Conservation (phyloP, 169 alveolate genomes). For the Cryptosporidium baileyi region DNA sequence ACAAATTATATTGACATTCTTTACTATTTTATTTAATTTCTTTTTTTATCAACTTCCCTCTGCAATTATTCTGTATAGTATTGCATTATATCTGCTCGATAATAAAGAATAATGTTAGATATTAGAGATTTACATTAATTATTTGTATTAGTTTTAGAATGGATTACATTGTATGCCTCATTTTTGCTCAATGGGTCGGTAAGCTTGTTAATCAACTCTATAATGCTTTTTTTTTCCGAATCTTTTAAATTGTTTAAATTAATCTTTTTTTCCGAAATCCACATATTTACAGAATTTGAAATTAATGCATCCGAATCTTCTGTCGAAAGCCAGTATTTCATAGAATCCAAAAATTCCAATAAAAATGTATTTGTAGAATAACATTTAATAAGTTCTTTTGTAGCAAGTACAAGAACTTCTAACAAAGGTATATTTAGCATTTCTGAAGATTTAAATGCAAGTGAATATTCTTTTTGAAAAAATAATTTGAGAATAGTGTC, state of each 20-base stretch:
- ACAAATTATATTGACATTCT: background rate
- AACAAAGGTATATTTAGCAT: constrained; percentile 27
- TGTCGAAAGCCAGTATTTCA: constrained; percentile 51
- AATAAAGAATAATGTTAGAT: background rate
- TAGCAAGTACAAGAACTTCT: constrained; percentile 15
- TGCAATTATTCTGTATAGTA: constrained; percentile 35
- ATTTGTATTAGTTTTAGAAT: background rate
- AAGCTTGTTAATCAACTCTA: background rate
- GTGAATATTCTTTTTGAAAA: constrained; percentile 2
- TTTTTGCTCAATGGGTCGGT: constrained; percentile 32
- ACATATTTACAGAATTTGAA: constrained; percentile 27
- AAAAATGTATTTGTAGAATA: background rate
- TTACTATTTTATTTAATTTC: background rate
- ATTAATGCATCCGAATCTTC: constrained; percentile 44
- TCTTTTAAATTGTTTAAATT: background rate
- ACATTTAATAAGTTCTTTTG: background rate
- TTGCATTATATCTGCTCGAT: constrained; percentile 1
- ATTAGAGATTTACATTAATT: background rate
- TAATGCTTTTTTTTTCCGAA: background rate
- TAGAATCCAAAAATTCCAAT: constrained; percentile 16
- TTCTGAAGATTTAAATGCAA: constrained; percentile 5
- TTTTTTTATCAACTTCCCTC: constrained; percentile 26
- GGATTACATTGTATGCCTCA: constrained; percentile 32
- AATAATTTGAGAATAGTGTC: constrained; percentile 1
- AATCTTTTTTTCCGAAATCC: constrained; percentile 58